These are phyloP conservation scores for Talaromyces borbonicus DNA, from an alignment of 495 filamentous ascomycete species.

Conservation along the genomic window DNA sequence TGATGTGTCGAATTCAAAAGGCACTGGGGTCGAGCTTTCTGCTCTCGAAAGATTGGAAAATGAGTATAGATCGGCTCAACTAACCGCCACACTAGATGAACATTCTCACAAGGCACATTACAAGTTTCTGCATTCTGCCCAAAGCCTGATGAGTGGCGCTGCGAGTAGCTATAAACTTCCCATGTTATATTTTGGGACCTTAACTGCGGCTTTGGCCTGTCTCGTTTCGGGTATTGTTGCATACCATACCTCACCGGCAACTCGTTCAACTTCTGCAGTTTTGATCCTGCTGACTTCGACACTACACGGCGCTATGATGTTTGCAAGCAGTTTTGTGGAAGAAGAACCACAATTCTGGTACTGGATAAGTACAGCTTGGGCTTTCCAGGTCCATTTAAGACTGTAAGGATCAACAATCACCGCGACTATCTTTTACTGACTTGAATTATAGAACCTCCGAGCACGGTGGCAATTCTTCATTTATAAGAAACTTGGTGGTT, in stretches of 20 bases:
- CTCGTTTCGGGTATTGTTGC: conserved; percentile 22
- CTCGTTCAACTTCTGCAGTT: conserved; percentile 14
- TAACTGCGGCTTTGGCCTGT: conserved; percentile 34
- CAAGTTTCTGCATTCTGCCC: conserved; percentile 58
- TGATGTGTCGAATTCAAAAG: not conserved
- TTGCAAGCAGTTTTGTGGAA: conserved; percentile 93
- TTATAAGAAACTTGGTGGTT: conserved; percentile 8
- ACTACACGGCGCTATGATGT: conserved; percentile 81
- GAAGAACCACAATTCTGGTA: conserved; percentile 99
- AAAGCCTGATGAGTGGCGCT: conserved; percentile 69
- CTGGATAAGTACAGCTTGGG: conserved; percentile 74
- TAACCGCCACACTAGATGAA: conserved; percentile 10
- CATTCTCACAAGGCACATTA: conserved; percentile 16
- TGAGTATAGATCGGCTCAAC: conserved; percentile 42
- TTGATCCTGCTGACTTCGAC: conserved; percentile 32
- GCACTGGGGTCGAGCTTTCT: conserved; percentile 17
- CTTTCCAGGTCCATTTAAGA: conserved; percentile 52
- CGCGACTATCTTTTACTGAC: not conserved
- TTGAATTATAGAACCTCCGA: not conserved
- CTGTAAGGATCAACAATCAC: conserved; percentile 13
- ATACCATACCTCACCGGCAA: conserved; percentile 14
- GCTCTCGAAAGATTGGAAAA: conserved; percentile 55
- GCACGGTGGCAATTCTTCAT: not conserved
- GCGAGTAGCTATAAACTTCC: conserved; percentile 82
- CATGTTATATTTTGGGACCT: conserved; percentile 45